Evolutionary conservation across 768 basidiomycete genomes (phyloP), one percentile per base, ranked within the genome.

Genomic region (Russula emetica): DNA sequence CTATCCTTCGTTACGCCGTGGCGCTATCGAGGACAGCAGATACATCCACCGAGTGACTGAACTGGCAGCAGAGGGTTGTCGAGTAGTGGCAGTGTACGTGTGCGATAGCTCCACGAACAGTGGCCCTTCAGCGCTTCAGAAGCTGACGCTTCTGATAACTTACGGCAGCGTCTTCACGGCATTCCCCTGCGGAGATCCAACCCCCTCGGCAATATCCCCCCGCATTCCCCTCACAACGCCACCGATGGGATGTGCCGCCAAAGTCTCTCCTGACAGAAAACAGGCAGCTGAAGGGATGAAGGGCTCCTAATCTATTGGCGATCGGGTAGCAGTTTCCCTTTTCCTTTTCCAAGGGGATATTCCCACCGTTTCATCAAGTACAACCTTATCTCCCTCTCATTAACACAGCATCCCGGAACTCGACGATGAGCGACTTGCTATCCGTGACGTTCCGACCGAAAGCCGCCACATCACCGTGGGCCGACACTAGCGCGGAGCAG

Each of bases 201-300:
- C 10, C 10, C 24, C 9, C 20, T 73, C 73, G 75, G 56, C 58
- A 70, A 20, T 62, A 75, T 38, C 38, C 55, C n/a, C n/a, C 9
- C 4, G 0, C 20, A 24, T 18, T 14, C 26, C 49, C 50, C 30
- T 10, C 11, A 26, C 30, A 18, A n/a, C 62, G 58, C 58, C 62
- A 59, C 63, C 47, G 63, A 63, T 59, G 18, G 34, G 61, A 49
- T 38, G n/a, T 42, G 10, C 20, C 18, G 7, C n/a, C 44, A 20
- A 50, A 40, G 22, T 9, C 16, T 32, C 14, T 42, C 32, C 40
- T 36, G 22, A 13, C 56, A 20, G 24, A 24, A 63, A 59, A 30
- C 45, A 47, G 63, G 49, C 28, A 34, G 2, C 45, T 59, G 45
- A 24, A 52, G 50, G 18, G 24, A 45, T 5, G 44, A 58, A 40